Evolutionary conservation across 345 rosid species (phyloP), one percentile per base, ranked within the genome.

Genomic region (Arabis alpina): DNA sequence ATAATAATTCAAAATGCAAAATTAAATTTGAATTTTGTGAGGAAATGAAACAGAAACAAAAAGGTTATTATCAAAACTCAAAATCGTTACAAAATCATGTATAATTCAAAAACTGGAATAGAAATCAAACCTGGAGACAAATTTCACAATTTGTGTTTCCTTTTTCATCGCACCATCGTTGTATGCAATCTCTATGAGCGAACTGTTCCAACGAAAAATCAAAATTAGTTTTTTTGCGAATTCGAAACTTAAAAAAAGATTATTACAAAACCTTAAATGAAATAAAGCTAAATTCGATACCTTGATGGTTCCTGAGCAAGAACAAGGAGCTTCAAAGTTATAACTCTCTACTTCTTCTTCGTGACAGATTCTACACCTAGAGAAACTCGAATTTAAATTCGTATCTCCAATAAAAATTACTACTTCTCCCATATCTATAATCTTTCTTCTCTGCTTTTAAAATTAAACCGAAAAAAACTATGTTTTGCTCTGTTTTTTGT

Each of bases 161-260:
- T 82, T 94, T 94, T 84, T 91, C 97, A 70, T 94, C 44, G 15
- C 98, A 91, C 99, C 99, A 94, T 65, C 96, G 85, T 90, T 94
- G 98, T 79, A 91, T 88, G 57, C 99, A 91, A 74, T 87, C 88
- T 81, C 98, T 89, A 59, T 91, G 79, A 23, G 75, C 79, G 42
- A 70, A 76, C 79, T 76, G 66, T 30, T 55, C 15, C 13, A 49
- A 9, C 25, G 4, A 15, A 16, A 6, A 30, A 36, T 8, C 34
- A 34, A 0, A 12, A 30, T 34, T 34, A 2, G 2, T 34, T 34
- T 34, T 34, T 34, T 34, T 32, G 1, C 1, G 7, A 5, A n/a
- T 12, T 2, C 13, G 6, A 16, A 58, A 5, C 5, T 36, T 10
- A 34, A 19, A 54, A 19, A 10, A 14, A 43, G 0, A 47, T 23